phyloP scores from a whole-genome alignment of 176 grass and related monocot genomes.

The Pontederia paniculata region DNA sequence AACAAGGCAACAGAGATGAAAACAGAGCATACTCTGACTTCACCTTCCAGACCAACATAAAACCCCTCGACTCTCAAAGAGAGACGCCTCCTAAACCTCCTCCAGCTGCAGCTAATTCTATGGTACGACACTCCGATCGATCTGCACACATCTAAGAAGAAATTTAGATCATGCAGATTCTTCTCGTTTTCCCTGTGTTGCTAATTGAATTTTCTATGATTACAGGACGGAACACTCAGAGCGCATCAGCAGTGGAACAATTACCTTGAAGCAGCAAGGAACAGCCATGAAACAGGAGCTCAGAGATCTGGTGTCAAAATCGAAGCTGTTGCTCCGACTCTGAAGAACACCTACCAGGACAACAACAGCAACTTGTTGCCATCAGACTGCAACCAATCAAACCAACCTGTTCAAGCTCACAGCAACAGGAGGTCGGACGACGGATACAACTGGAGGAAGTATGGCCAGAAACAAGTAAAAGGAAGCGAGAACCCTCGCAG shows the following conservation, averaged over 20 bases:
- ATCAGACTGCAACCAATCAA: not conserved
- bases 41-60: slow-evolving; percentile 45
- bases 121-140: slow-evolving; percentile 27
- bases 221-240: no score
- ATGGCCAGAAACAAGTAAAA: slow-evolving; percentile 18
- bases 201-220: no score
- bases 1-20: slow-evolving; percentile 17
- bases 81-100: slow-evolving; percentile 9
- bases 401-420: not conserved
- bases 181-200: no score
- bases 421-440: slow-evolving; percentile 10
- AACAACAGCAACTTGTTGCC: not conserved
- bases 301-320: no score
- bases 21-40: slow-evolving; percentile 29
- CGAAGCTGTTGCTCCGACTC: no score
- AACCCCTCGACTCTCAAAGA: slow-evolving; percentile 6
- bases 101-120: slow-evolving; percentile 26
- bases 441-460: slow-evolving; percentile 22
- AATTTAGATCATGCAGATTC: no score
- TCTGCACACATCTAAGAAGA: no score
- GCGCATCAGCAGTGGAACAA: no score
- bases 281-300: no score
- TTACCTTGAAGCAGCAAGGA: no score
- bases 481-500: slow-evolving; percentile 15
- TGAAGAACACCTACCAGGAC: not conserved